Conservation (phyloP, 1,284 basidiomycete species). For the Uromyces viciae-fabae region DNA sequence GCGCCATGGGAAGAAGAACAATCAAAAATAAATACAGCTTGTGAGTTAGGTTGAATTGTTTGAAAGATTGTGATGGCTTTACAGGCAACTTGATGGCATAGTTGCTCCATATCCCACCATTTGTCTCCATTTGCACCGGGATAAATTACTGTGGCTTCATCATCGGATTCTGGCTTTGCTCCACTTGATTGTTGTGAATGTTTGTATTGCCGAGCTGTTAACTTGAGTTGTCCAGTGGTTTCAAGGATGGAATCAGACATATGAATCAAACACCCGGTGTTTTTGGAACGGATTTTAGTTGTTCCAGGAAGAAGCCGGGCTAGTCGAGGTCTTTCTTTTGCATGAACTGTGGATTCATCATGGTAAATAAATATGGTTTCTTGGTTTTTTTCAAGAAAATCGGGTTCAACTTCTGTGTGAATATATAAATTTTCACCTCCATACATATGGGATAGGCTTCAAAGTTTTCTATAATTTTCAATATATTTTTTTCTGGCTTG, state of each 20-base stretch:
- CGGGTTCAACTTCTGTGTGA: neutral
- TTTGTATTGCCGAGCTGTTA: neutral
- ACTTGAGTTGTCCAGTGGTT: neutral
- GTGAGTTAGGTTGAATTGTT: neutral
- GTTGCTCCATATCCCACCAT: slow-evolving; percentile 8
- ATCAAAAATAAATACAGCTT: slow-evolving; percentile 3
- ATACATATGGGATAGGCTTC: neutral
- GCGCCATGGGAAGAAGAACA: neutral
- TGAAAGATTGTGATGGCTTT: slow-evolving; percentile 16
- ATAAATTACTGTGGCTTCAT: neutral
- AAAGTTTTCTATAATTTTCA: neutral
- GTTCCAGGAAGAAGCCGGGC: neutral
- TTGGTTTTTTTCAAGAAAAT: neutral
- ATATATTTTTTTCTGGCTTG: neutral
- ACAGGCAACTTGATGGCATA: neutral
- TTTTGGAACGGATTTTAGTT: neutral
- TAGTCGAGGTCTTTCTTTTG: neutral
- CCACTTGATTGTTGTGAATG: neutral
- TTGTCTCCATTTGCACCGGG: neutral
- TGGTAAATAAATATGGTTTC: neutral
- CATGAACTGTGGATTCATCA: neutral
- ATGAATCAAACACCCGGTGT: neutral
- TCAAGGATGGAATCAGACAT: neutral
- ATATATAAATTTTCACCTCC: neutral
- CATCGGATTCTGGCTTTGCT: neutral